A percentile compares a stretch with the other conserved stretches of the same genome.
phyloP scores from a whole-genome alignment of 208 protist species.

The Novymonas esmeraldas region DNA sequence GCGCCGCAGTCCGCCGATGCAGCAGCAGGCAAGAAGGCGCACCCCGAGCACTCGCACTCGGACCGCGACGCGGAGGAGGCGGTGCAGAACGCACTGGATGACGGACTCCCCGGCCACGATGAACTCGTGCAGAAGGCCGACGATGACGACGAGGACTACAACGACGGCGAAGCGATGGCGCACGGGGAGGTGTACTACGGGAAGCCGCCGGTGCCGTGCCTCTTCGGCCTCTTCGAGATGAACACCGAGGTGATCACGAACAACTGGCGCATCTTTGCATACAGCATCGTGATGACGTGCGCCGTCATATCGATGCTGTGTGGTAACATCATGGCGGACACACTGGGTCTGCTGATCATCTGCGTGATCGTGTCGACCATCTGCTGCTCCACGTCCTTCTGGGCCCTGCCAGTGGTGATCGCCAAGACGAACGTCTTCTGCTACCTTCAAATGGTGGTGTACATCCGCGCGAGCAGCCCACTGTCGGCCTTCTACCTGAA shows the following conservation, averaged over 20 bases:
- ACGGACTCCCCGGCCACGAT: neutral
- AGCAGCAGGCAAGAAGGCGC: constrained; percentile 5
- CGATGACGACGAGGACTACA: constrained; percentile 7
- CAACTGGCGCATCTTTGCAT: constrained; percentile 53
- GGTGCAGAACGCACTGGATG: constrained; percentile 2
- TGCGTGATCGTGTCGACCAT: constrained; percentile 41
- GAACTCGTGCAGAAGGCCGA: neutral
- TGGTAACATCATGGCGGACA: constrained; percentile 43
- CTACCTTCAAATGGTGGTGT: constrained; percentile 50
- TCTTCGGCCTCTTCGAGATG: constrained; percentile 55
- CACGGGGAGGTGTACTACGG: constrained; percentile 20
- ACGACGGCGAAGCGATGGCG: neutral
- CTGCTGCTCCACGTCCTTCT: constrained; percentile 50
- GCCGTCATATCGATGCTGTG: constrained; percentile 48
- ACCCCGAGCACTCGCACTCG: constrained; percentile 8
- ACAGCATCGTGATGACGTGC: constrained; percentile 56
- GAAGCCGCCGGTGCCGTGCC: constrained; percentile 16
- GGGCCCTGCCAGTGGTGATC: constrained; percentile 54
- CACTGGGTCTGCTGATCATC: constrained; percentile 36
- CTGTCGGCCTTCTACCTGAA: constrained; percentile 57
- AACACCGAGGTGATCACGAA: constrained; percentile 58
- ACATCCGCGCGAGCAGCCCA: constrained; percentile 44
- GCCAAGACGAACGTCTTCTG: constrained; percentile 67
- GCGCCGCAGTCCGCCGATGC: neutral
- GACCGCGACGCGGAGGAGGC: constrained; percentile 5